These are phyloP conservation scores for Nephelium lappaceum DNA, from an alignment of 345 rosid genomes.

Conservation along the genomic window DNA sequence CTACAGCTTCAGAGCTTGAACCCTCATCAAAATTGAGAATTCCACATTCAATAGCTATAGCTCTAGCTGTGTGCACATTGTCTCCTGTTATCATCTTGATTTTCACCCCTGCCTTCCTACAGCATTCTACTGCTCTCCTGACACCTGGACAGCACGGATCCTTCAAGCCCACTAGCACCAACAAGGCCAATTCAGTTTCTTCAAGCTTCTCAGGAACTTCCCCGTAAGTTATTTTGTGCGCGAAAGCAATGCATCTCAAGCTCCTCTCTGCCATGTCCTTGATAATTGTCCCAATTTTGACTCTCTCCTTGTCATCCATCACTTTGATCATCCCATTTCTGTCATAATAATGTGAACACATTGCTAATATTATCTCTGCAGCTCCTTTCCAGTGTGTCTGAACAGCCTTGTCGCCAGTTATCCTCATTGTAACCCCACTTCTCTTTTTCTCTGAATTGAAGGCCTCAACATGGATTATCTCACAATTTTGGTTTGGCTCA, in stretches of 20 bases:
- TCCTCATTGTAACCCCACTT: conserved; percentile 45
- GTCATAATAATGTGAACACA: conserved; percentile 37
- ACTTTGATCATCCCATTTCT: conserved; percentile 20
- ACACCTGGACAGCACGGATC: conserved; percentile 54
- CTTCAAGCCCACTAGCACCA: conserved; percentile 44
- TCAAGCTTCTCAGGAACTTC: conserved; percentile 19
- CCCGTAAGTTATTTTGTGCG: conserved; percentile 18
- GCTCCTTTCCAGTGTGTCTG: conserved; percentile 63
- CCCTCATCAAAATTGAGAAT: conserved; percentile 27
- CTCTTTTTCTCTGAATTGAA: conserved; percentile 60
- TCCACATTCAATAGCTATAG: conserved; percentile 45
- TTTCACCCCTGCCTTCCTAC: conserved; percentile 37
- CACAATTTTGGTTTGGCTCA: conserved; percentile 22
- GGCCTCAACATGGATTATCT: conserved; percentile 38
- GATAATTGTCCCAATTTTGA: conserved; percentile 25
- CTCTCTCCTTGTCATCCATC: conserved; percentile 32
- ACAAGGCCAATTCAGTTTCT: conserved; percentile 31
- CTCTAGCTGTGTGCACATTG: conserved; percentile 38
- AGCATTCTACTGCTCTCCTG: conserved; percentile 34
- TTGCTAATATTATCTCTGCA: conserved; percentile 53
- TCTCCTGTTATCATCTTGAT: conserved; percentile 49
- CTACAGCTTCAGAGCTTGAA: conserved; percentile 21
- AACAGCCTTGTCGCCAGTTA: conserved; percentile 17
- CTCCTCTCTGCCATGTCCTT: conserved; percentile 49
- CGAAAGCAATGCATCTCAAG: conserved; percentile 55